A percentile compares a stretch with the other conserved stretches of the same genome.
These are phyloP conservation scores for Leucosporidium yakuticum DNA, from an alignment of 768 basidiomycete species.

Conservation along the genomic window DNA sequence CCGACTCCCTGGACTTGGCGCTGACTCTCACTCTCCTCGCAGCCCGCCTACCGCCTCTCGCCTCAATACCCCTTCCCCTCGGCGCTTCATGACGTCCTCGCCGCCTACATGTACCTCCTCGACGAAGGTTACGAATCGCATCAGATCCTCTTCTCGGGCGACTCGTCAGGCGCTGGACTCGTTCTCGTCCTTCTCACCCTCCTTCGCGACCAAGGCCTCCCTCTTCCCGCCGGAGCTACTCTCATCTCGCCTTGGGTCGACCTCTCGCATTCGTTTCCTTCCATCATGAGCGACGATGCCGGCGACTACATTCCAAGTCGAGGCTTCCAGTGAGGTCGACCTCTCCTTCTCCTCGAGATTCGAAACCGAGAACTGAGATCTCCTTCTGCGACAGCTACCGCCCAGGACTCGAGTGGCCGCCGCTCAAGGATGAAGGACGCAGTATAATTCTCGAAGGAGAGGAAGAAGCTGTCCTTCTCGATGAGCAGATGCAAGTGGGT, in stretches of 20 bases:
- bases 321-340: neutral
- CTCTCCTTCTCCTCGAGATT: no score
- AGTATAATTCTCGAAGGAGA: conserved; percentile 14
- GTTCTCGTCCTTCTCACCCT: conserved; percentile 71
- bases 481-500: conserved; percentile 32
- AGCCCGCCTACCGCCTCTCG: conserved; percentile 54
- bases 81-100: conserved; percentile 69
- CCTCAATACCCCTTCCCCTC: conserved; percentile 93
- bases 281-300: conserved; percentile 51
- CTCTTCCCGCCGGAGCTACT: conserved; percentile 64
- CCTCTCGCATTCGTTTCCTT: conserved; percentile 88
- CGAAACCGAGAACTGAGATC: neutral
- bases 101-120: conserved; percentile 85
- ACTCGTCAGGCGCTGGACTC: conserved; percentile 88
- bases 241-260: conserved; percentile 88
- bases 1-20: neutral
- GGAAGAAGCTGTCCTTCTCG: conserved; percentile 4
- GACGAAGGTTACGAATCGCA: conserved; percentile 48
- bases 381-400: conserved; percentile 43
- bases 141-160: conserved; percentile 78
- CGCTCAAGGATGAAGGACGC: conserved; percentile 28
- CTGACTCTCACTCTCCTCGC: neutral
- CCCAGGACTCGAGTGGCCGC: conserved; percentile 45
- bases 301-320: conserved; percentile 28
- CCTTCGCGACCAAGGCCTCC: conserved; percentile 74